Percentiles rank a stretch among this genome's conserved stretches.
Evolutionary conservation across 208 protist genomes (phyloP).

Genomic region (Leishmania mexicana): DNA sequence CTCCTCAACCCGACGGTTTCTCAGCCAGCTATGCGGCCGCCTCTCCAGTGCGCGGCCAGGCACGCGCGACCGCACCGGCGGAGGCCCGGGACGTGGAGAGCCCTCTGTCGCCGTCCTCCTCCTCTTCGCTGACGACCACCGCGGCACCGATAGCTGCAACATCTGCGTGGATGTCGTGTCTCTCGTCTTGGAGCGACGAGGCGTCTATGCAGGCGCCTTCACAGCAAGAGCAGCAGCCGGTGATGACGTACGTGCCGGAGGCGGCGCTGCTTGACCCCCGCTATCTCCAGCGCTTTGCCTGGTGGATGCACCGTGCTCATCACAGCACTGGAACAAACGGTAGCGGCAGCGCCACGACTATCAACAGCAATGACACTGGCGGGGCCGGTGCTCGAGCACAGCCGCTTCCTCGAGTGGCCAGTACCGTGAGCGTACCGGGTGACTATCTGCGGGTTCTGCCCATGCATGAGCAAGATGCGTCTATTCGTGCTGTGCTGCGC

Average conservation of each 20-base stretch:
- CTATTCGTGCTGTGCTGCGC: conserved; percentile 34
- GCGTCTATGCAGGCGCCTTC: background rate
- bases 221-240: background rate
- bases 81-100: background rate
- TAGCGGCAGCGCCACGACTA: background rate
- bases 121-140: background rate
- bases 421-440: conserved; percentile 14
- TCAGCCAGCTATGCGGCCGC: background rate
- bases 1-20: too few relatives aligned
- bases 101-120: background rate
- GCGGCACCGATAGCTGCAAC: background rate
- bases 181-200: background rate
- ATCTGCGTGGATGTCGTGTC: conserved; percentile 3
- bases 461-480: conserved; percentile 27
- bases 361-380: background rate
- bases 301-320: conserved; percentile 39
- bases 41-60: background rate
- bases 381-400: background rate
- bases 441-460: conserved; percentile 31
- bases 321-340: conserved; percentile 15
- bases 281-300: conserved; percentile 58
- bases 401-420: background rate
- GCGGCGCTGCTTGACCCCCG: conserved; percentile 56
- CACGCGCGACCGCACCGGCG: background rate
- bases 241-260: conserved; percentile 47